Percentiles rank a stretch among this genome's conserved stretches.
Evolutionary conservation across 441 rosid species (phyloP).

Genomic region (Raphanus hybrid): DNA sequence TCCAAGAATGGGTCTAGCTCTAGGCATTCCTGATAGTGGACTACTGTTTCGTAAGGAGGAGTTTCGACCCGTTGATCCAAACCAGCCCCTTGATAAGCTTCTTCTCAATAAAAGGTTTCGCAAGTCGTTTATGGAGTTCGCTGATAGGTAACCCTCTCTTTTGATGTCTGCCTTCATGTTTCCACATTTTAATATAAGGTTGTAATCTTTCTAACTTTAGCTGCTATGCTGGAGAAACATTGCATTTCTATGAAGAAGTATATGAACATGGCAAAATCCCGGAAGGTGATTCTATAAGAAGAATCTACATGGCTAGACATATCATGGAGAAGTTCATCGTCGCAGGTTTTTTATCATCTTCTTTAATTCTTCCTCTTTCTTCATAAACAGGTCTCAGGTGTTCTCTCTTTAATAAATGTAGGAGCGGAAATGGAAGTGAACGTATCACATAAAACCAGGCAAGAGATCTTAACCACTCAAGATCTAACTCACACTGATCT

Average conservation of each 20-base stretch:
- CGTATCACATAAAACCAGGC: slow-evolving; percentile 73
- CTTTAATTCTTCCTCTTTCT: background rate
- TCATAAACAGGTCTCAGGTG: background rate
- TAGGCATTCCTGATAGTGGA: slow-evolving; percentile 90
- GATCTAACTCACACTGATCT: slow-evolving; percentile 69
- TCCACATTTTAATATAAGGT: background rate
- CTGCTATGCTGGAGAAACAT: slow-evolving; percentile 91
- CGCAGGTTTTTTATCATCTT: slow-evolving; percentile 60
- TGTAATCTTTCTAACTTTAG: slow-evolving; percentile 45
- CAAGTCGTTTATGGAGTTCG: slow-evolving; percentile 86
- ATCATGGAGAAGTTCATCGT: slow-evolving; percentile 80
- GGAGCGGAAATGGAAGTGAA: slow-evolving; percentile 92
- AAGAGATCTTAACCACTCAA: slow-evolving; percentile 71
- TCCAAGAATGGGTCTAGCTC: slow-evolving; percentile 84
- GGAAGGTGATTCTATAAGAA: slow-evolving; percentile 61
- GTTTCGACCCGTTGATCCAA: slow-evolving; percentile 54
- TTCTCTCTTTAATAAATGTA: slow-evolving; percentile 27
- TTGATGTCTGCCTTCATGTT: slow-evolving; percentile 4
- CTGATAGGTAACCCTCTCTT: slow-evolving; percentile 64
- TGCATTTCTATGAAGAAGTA: slow-evolving; percentile 90
- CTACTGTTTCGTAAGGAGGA: slow-evolving; percentile 62
- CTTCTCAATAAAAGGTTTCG: slow-evolving; percentile 78
- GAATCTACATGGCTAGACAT: slow-evolving; percentile 93
- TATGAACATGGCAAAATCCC: slow-evolving; percentile 84
- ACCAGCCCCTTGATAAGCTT: slow-evolving; percentile 84